Percentiles rank a stretch among this genome's conserved stretches.
These are phyloP conservation scores for Chalciporus piperatus DNA, from an alignment of 768 basidiomycete species.

Conservation along the genomic window DNA sequence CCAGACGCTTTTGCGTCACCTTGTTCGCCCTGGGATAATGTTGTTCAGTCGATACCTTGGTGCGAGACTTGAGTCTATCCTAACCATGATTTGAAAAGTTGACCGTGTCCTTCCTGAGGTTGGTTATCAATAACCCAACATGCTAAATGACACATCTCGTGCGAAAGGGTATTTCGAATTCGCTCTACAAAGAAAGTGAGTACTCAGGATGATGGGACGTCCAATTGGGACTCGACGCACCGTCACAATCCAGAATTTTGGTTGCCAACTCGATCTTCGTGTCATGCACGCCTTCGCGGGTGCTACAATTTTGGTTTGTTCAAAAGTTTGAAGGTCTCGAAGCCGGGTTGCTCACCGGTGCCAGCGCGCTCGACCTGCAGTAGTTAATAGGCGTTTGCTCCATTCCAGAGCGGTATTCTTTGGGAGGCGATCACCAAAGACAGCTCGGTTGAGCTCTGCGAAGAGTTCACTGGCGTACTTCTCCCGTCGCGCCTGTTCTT, in stretches of 20 bases:
- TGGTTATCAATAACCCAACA: slow-evolving; percentile 77
- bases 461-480: slow-evolving; percentile 61
- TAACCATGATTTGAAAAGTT: slow-evolving; percentile 69
- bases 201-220: not conserved
- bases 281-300: slow-evolving; percentile 54
- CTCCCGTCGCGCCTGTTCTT: slow-evolving; percentile 44
- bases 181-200: slow-evolving; percentile 49
- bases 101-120: slow-evolving; percentile 71
- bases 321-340: not conserved
- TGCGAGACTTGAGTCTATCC: slow-evolving; percentile 12
- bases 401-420: slow-evolving; percentile 55
- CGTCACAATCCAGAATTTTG: slow-evolving; percentile 77
- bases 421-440: slow-evolving; percentile 58
- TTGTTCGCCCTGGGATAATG: slow-evolving; percentile 49
- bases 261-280: slow-evolving; percentile 75
- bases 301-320: slow-evolving; percentile 33
- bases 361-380: slow-evolving; percentile 70
- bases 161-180: slow-evolving; percentile 77
- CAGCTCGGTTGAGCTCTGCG: slow-evolving; percentile 50
- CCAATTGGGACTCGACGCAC: slow-evolving; percentile 35
- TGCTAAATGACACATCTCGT: slow-evolving; percentile 93
- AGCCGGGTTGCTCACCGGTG: slow-evolving; percentile 40
- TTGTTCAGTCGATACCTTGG: not conserved
- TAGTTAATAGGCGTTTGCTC: slow-evolving; percentile 63
- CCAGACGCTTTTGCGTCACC: slow-evolving; percentile 65